Conservation (phyloP, 306 rosid genomes). For the Malus asiatica region DNA sequence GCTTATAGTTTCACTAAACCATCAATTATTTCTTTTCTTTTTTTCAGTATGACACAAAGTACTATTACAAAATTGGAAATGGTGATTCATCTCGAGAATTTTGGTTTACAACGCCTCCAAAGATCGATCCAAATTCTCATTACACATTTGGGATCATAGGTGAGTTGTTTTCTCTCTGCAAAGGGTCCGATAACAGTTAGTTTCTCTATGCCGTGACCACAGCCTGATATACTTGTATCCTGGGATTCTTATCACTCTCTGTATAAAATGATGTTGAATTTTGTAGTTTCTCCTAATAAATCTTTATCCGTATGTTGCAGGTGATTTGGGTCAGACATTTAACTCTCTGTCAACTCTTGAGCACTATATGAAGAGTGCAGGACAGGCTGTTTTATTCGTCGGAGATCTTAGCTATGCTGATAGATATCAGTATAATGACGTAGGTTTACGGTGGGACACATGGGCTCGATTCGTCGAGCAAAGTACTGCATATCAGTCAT, state of each 20-base stretch:
- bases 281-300: conserved; percentile 12
- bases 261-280: not conserved
- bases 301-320: conserved; percentile 34
- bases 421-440: conserved; percentile 65
- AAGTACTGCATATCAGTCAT: conserved; percentile 84
- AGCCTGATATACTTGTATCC: not conserved
- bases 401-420: conserved; percentile 98
- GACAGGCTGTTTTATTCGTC: conserved; percentile 64
- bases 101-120: conserved; percentile 80
- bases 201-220: not conserved
- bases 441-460: conserved; percentile 90
- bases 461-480: conserved; percentile 77
- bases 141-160: conserved; percentile 96
- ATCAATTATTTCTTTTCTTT: not conserved
- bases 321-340: conserved; percentile 96
- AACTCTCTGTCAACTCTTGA: conserved; percentile 92
- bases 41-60: conserved; percentile 69
- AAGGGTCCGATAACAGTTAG: not conserved
- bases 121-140: conserved; percentile 53
- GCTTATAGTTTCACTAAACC: not conserved
- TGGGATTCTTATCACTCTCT: conserved; percentile 4
- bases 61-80: conserved; percentile 79
- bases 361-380: conserved; percentile 82
- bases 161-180: conserved; percentile 27
- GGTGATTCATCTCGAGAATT: conserved; percentile 82